These are phyloP conservation scores for Taphrina flavorubra DNA, from an alignment of 1,139 yeast species.

Conservation along the genomic window DNA sequence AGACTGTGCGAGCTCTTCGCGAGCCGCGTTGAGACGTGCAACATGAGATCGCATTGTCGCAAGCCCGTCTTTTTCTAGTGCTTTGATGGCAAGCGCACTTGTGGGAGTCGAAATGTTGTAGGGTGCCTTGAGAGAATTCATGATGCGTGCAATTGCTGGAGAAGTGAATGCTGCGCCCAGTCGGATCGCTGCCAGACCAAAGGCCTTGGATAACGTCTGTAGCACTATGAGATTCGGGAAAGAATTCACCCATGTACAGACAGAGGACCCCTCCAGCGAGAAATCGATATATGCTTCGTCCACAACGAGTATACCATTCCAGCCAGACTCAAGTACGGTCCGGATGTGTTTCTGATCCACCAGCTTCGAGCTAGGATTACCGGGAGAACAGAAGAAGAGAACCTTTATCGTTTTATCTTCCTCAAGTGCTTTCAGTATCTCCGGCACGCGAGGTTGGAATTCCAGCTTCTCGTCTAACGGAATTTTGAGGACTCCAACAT, in stretches of 20 bases:
- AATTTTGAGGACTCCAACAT: slow-evolving; percentile 74
- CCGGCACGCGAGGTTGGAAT: slow-evolving; percentile 53
- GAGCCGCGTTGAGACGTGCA: slow-evolving; percentile 60
- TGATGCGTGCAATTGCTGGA: slow-evolving; percentile 63
- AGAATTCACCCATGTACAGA: slow-evolving; percentile 79
- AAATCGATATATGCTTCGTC: slow-evolving; percentile 97
- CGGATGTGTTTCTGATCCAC: slow-evolving; percentile 60
- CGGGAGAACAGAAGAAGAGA: slow-evolving; percentile 93
- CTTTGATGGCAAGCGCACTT: slow-evolving; percentile 74
- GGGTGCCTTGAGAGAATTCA: slow-evolving; percentile 93
- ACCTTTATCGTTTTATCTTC: slow-evolving; percentile 65
- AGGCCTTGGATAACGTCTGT: slow-evolving; percentile 91
- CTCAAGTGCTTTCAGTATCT: slow-evolving; percentile 53
- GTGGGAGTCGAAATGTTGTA: slow-evolving; percentile 89
- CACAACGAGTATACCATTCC: slow-evolving; percentile 82
- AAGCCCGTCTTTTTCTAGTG: slow-evolving; percentile 67
- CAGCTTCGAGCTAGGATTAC: slow-evolving; percentile 87
- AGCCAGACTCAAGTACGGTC: slow-evolving; percentile 59
- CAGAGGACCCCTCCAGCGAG: slow-evolving; percentile 63
- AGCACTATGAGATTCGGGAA: slow-evolving; percentile 84
- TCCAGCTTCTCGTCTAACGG: slow-evolving; percentile 62
- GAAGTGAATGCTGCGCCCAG: slow-evolving; percentile 78
- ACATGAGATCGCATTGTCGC: slow-evolving; percentile 64
- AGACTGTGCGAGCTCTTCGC: slow-evolving; percentile 62
- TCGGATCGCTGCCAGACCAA: slow-evolving; percentile 96